phyloP scores from a whole-genome alignment of 148 eudicot species.

The Tetragonia tetragonoides region DNA sequence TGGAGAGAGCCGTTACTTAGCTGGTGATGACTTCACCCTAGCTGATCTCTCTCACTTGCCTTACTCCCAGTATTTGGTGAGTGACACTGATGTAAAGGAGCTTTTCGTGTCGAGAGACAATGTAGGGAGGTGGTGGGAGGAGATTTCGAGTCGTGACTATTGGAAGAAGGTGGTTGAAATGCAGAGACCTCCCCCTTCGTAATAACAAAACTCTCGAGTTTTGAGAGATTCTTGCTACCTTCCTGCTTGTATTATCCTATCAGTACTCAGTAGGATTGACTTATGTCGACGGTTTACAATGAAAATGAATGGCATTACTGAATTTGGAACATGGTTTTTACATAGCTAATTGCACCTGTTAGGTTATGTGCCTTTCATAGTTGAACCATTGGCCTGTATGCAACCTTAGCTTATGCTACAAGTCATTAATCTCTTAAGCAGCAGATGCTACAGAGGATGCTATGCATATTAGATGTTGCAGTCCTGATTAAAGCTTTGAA shows the following conservation, averaged over 20 bases:
- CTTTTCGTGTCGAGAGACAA: conserved; percentile 60
- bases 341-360: background rate
- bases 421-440: background rate
- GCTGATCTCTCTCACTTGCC: conserved; percentile 90
- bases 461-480: background rate
- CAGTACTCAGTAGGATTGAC: background rate
- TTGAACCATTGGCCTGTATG: background rate
- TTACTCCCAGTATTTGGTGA: conserved; percentile 60
- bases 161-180: conserved; percentile 80
- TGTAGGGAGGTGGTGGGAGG: conserved; percentile 88
- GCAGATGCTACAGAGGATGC: background rate
- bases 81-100: conserved; percentile 49
- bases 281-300: background rate
- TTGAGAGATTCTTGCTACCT: background rate
- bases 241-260: background rate
- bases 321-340: background rate
- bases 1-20: conserved; percentile 58
- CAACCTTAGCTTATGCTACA: background rate
- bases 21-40: conserved; percentile 71
- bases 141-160: conserved; percentile 61
- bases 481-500: background rate
- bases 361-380: background rate
- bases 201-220: background rate
- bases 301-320: background rate
- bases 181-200: conserved; percentile 49